Conservation (phyloP, 2,329 filamentous ascomycete species). For the Diplodia scrobiculata region DNA sequence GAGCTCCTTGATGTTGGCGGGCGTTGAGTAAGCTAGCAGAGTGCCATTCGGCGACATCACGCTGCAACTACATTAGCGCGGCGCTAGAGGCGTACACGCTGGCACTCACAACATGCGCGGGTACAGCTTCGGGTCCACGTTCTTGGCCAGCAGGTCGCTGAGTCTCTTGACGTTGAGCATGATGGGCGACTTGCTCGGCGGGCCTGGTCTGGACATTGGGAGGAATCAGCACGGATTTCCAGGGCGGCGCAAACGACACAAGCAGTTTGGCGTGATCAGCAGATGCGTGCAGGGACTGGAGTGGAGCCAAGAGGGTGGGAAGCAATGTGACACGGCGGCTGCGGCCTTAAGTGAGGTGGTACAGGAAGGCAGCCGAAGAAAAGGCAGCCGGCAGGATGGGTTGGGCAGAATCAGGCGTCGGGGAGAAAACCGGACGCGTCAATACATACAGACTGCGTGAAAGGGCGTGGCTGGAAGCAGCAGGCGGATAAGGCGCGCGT, state of each 20-base stretch:
- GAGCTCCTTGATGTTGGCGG: slow-evolving; percentile 53
- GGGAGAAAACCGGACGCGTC: background rate
- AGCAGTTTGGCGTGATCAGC: slow-evolving; percentile 27
- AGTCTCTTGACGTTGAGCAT: slow-evolving; percentile 51
- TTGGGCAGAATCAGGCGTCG: background rate
- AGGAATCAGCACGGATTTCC: slow-evolving; percentile 15
- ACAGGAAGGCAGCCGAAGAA: background rate
- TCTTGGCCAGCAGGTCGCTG: slow-evolving; percentile 48
- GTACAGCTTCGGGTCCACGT: slow-evolving; percentile 48
- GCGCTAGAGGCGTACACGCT: slow-evolving; percentile 11
- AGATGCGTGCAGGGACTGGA: slow-evolving; percentile 26
- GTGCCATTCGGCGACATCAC: slow-evolving; percentile 57
- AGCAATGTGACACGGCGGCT: slow-evolving; percentile 19
- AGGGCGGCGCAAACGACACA: slow-evolving; percentile 7
- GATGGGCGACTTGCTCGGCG: slow-evolving; percentile 27
- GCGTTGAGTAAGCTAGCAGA: slow-evolving; percentile 53
- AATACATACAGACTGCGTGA: slow-evolving; percentile 2
- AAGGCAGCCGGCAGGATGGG: background rate
- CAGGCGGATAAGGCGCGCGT: background rate
- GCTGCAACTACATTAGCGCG: slow-evolving; percentile 33
- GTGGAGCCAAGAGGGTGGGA: slow-evolving; percentile 8
- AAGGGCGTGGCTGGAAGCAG: background rate
- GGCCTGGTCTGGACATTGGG: slow-evolving; percentile 16
- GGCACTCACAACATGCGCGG: slow-evolving; percentile 47
- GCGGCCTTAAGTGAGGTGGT: slow-evolving; percentile 15